Percentiles rank a stretch among this genome's conserved stretches.
phyloP scores from a whole-genome alignment of 2,329 filamentous ascomycete genomes.

The Aspergillus japonicus region DNA sequence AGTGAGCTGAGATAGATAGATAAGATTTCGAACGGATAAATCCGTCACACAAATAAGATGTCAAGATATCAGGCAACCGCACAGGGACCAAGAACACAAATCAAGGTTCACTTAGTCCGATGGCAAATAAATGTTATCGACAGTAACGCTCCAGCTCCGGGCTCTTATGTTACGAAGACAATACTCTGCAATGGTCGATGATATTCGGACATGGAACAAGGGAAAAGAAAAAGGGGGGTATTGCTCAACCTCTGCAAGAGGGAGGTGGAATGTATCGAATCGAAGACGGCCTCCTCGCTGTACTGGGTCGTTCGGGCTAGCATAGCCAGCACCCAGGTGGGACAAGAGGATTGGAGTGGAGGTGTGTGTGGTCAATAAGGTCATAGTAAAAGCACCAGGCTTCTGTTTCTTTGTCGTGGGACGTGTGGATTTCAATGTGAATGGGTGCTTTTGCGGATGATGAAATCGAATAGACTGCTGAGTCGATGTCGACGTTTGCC shows the following conservation, averaged over 20 bases:
- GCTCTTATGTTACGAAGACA: background rate
- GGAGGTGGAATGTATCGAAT: slow-evolving; percentile 4
- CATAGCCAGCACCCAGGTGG: background rate
- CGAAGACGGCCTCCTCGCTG: background rate
- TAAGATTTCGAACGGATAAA: background rate
- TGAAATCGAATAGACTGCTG: slow-evolving; percentile 32
- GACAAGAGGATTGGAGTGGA: background rate
- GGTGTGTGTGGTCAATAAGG: background rate
- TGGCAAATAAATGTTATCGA: too few relatives aligned
- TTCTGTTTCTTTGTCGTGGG: background rate
- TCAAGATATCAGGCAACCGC: background rate
- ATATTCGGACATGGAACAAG: background rate
- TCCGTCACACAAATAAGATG: background rate
- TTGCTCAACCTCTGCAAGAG: slow-evolving; percentile 12
- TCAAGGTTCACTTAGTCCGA: too few relatives aligned
- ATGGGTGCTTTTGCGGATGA: slow-evolving; percentile 25
- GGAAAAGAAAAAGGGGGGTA: background rate
- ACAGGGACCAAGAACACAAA: too few relatives aligned
- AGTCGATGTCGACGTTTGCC: slow-evolving; percentile 34
- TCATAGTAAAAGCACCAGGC: slow-evolving; percentile 11
- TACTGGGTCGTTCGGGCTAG: background rate
- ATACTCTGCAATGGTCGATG: background rate
- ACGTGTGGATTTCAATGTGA: slow-evolving; percentile 15
- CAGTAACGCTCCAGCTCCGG: background rate
- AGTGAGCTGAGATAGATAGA: background rate